phyloP scores from a whole-genome alignment of 192 early-diverging fungal genomes.

The Geranomyces michiganensis region DNA sequence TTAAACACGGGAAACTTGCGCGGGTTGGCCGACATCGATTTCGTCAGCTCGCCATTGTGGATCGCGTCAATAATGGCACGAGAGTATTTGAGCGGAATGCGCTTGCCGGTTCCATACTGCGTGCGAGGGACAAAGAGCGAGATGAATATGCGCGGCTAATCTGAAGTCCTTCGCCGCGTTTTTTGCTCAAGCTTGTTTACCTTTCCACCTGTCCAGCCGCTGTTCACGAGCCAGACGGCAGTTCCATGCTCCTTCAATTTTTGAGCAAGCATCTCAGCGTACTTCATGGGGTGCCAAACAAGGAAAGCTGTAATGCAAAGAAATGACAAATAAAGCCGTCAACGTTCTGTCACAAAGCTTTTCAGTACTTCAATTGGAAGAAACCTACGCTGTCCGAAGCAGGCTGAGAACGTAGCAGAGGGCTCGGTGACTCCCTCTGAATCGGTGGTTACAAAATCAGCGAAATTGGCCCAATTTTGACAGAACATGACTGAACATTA shows the following conservation, averaged over 20 bases:
- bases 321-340: too few species aligned
- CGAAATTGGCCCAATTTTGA: too few species aligned
- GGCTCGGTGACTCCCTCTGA: conserved; percentile 73
- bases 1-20: conserved; percentile 78
- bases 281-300: conserved; percentile 84
- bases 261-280: conserved; percentile 85
- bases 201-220: conserved; percentile 87
- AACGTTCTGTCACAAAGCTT: too few species aligned
- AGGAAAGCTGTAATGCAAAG: conserved; percentile 68
- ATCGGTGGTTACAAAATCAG: conserved; percentile 32
- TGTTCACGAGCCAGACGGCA: conserved; percentile 87
- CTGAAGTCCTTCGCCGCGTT: too few species aligned
- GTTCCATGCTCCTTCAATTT: conserved; percentile 78
- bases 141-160: too few species aligned
- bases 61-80: conserved; percentile 92
- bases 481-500: too few species aligned
- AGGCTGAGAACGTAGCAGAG: conserved; percentile 81
- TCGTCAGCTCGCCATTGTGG: conserved; percentile 77
- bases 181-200: too few species aligned
- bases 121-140: too few species aligned
- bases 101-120: conserved; percentile 73
- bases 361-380: too few species aligned
- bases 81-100: conserved; percentile 88
- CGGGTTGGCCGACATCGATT: conserved; percentile 55
- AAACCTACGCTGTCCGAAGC: conserved; percentile 69